phyloP scores from a whole-genome alignment of 2,329 filamentous ascomycete genomes.

The Claviceps pazoutovae region DNA sequence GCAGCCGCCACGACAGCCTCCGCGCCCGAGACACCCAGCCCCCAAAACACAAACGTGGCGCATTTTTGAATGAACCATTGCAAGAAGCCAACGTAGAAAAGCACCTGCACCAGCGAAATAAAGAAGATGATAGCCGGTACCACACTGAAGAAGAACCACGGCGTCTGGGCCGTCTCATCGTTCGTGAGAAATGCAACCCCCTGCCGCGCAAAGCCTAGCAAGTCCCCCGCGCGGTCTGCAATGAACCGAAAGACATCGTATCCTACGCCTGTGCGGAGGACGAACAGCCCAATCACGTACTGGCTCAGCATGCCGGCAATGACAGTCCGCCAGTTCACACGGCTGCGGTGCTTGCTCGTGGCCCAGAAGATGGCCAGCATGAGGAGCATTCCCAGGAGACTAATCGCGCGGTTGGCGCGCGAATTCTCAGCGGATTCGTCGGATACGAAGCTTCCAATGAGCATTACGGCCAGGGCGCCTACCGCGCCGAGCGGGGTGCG shows the following conservation, averaged over 20 bases:
- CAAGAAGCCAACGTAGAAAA: slow-evolving; percentile 67
- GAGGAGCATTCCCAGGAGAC: slow-evolving; percentile 62
- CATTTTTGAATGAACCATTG: slow-evolving; percentile 88
- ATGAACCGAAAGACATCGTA: slow-evolving; percentile 90
- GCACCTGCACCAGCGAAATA: slow-evolving; percentile 75
- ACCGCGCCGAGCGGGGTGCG: slow-evolving; percentile 49
- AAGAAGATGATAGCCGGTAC: slow-evolving; percentile 95
- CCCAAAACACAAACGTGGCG: slow-evolving; percentile 84
- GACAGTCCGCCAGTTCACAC: slow-evolving; percentile 62
- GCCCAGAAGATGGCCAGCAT: slow-evolving; percentile 53
- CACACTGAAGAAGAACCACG: slow-evolving; percentile 64
- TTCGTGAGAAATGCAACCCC: slow-evolving; percentile 56
- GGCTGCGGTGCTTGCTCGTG: slow-evolving; percentile 56
- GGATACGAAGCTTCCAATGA: slow-evolving; percentile 66
- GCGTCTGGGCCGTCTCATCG: slow-evolving; percentile 27
- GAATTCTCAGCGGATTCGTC: slow-evolving; percentile 63
- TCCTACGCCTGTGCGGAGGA: slow-evolving; percentile 65
- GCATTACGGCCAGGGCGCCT: slow-evolving; percentile 54
- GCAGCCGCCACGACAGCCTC: slow-evolving; percentile 90
- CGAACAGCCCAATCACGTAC: slow-evolving; percentile 79
- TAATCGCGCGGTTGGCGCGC: slow-evolving; percentile 64
- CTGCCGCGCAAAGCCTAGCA: slow-evolving; percentile 62
- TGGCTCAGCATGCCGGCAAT: slow-evolving; percentile 81
- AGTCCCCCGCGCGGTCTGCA: slow-evolving; percentile 55
- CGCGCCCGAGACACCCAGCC: slow-evolving; percentile 71